Percentiles rank a stretch among this genome's conserved stretches.
These are phyloP conservation scores for Dianthus caryophyllus DNA, from an alignment of 148 eudicot species.

Conservation along the genomic window DNA sequence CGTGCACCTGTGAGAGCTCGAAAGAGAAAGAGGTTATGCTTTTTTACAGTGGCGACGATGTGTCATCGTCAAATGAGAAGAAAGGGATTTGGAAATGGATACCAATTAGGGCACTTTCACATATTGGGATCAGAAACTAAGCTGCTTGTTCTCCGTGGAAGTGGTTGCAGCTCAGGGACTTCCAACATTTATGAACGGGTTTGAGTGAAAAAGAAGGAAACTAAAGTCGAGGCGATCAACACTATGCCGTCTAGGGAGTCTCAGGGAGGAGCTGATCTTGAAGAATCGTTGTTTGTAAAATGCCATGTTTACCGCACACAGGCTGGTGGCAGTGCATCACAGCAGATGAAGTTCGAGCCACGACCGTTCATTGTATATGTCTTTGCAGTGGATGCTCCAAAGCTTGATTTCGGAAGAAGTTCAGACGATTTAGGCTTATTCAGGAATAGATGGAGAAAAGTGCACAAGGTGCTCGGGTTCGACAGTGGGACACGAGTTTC, in stretches of 20 bases:
- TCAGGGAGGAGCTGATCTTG: conserved; percentile 91
- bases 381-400: conserved; percentile 76
- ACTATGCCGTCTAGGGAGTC: conserved; percentile 95
- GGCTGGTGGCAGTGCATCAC: conserved; percentile 28
- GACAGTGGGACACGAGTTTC: conserved; percentile 84
- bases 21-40: conserved; percentile 26
- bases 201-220: conserved; percentile 81
- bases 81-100: conserved; percentile 95
- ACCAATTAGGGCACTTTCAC: conserved; percentile 81
- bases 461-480: conserved; percentile 55
- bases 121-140: conserved; percentile 80
- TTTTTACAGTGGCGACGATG: conserved; percentile 28
- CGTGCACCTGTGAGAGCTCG: too few species aligned
- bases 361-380: conserved; percentile 70
- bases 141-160: conserved; percentile 87
- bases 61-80: conserved; percentile 41
- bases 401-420: conserved; percentile 78
- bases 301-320: conserved; percentile 73
- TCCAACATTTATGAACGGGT: conserved; percentile 83
- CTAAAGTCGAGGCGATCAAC: conserved; percentile 75
- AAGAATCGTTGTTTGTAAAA: conserved; percentile 75
- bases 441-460: conserved; percentile 70
- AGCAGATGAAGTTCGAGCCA: conserved; percentile 64
- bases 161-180: conserved; percentile 78
- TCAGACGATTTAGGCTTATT: conserved; percentile 65